Evolutionary conservation across 2,329 filamentous ascomycete species (phyloP).

Genomic region (Aspergillus awamori): DNA sequence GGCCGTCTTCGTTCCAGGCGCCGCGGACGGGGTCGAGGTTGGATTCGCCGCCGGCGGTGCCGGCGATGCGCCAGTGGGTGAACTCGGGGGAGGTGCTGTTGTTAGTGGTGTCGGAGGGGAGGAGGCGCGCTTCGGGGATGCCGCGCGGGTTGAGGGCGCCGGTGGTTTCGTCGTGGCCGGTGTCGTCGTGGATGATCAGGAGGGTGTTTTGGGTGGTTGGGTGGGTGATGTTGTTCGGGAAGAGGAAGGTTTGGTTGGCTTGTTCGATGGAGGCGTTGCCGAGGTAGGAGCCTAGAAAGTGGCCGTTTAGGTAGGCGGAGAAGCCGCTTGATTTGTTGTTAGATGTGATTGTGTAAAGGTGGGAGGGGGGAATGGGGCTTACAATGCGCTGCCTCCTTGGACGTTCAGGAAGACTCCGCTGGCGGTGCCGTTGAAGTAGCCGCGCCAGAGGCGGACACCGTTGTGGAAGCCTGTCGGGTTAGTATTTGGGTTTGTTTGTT

Average conservation of each 20-base stretch:
- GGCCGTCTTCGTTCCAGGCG: slow-evolving; percentile 60
- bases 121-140: slow-evolving; percentile 52
- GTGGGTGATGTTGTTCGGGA: slow-evolving; percentile 53
- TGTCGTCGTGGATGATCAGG: slow-evolving; percentile 63
- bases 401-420: slow-evolving; percentile 52
- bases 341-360: not conserved
- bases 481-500: not conserved
- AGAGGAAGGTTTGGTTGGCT: slow-evolving; percentile 47
- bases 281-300: slow-evolving; percentile 59
- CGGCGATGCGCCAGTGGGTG: slow-evolving; percentile 61
- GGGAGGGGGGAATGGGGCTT: slow-evolving; percentile 13
- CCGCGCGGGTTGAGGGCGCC: slow-evolving; percentile 35
- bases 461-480: slow-evolving; percentile 42
- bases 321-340: slow-evolving; percentile 48
- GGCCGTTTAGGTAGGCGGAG: slow-evolving; percentile 61
- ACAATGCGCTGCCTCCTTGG: slow-evolving; percentile 56
- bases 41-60: slow-evolving; percentile 57
- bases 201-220: slow-evolving; percentile 58
- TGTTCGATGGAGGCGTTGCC: slow-evolving; percentile 39
- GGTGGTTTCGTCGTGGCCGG: slow-evolving; percentile 34
- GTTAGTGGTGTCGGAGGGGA: slow-evolving; percentile 38
- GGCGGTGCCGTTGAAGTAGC: slow-evolving; percentile 43
- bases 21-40: slow-evolving; percentile 60
- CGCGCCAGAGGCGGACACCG: slow-evolving; percentile 51
- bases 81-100: slow-evolving; percentile 51